Percentiles rank a stretch among this genome's conserved stretches.
Conservation (phyloP, 441 rosid genomes). For the Adansonia gregorii region DNA sequence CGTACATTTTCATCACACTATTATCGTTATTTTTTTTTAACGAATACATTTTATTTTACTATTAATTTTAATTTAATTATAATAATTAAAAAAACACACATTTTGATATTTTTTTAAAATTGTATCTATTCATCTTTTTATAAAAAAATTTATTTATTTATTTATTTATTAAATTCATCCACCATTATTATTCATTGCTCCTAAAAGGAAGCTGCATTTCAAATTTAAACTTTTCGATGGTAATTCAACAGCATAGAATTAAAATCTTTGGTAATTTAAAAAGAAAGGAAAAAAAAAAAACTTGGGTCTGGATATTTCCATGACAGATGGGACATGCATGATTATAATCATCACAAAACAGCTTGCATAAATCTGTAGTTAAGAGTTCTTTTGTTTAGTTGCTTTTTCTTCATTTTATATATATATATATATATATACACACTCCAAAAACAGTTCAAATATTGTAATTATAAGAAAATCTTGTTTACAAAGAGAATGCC, state of each 20-base stretch:
- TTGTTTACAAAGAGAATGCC: not conserved
- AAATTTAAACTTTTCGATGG: not conserved
- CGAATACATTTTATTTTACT: too few species aligned
- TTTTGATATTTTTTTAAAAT: too few species aligned
- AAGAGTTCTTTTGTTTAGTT: not conserved
- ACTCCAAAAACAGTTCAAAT: not conserved
- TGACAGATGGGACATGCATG: not conserved
- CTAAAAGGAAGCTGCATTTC: not conserved
- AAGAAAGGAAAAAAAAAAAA: too few species aligned
- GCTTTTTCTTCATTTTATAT: not conserved
- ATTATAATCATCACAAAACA: not conserved
- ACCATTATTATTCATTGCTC: not conserved
- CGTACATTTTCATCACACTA: too few species aligned
- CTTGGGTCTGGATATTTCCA: not conserved
- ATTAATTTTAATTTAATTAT: too few species aligned
- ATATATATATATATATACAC: too few species aligned
- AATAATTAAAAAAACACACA: too few species aligned
- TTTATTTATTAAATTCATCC: not conserved
- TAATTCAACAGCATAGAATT: not conserved
- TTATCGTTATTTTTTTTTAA: too few species aligned
- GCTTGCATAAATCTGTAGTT: not conserved
- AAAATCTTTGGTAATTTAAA: not conserved
- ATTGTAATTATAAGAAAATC: not conserved
- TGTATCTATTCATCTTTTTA: not conserved
- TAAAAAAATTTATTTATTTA: not conserved